A percentile compares a stretch with the other conserved stretches of the same genome.
These are phyloP conservation scores for Coemansia sp. DNA, from an alignment of 192 early-diverging fungal genomes.

Conservation along the genomic window DNA sequence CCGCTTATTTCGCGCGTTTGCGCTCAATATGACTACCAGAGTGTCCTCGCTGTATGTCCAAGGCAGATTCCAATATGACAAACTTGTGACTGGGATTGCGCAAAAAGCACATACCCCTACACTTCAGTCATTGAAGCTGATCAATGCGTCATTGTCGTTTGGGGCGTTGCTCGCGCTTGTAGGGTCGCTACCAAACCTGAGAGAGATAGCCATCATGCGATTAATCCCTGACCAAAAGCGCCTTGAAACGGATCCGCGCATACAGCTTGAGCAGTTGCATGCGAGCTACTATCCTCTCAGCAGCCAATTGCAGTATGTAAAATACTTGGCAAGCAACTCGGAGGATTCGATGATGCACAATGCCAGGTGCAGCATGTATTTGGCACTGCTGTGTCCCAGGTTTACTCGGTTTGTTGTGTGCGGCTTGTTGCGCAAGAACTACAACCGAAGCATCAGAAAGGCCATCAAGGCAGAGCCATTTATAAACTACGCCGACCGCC, in stretches of 20 bases:
- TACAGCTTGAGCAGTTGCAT: background rate
- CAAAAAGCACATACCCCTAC: background rate
- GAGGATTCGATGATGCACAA: background rate
- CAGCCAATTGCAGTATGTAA: constrained; percentile 2
- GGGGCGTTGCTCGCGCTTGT: background rate
- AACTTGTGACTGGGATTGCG: background rate
- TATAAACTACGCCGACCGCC: background rate
- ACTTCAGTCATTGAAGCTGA: background rate
- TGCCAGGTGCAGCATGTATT: background rate
- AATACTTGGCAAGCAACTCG: background rate
- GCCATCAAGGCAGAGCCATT: background rate
- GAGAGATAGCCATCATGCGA: background rate
- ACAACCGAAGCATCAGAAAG: constrained; percentile 4
- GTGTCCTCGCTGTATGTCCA: background rate
- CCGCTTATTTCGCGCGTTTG: background rate
- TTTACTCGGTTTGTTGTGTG: background rate
- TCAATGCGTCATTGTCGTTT: background rate
- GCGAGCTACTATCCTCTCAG: background rate
- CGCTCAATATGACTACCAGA: background rate
- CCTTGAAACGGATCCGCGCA: background rate
- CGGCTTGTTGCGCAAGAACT: background rate
- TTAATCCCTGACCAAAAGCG: background rate
- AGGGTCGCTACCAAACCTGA: background rate
- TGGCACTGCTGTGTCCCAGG: background rate
- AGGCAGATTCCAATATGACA: background rate